phyloP scores from a whole-genome alignment of 441 rosid species.

The Populus tomentosa region DNA sequence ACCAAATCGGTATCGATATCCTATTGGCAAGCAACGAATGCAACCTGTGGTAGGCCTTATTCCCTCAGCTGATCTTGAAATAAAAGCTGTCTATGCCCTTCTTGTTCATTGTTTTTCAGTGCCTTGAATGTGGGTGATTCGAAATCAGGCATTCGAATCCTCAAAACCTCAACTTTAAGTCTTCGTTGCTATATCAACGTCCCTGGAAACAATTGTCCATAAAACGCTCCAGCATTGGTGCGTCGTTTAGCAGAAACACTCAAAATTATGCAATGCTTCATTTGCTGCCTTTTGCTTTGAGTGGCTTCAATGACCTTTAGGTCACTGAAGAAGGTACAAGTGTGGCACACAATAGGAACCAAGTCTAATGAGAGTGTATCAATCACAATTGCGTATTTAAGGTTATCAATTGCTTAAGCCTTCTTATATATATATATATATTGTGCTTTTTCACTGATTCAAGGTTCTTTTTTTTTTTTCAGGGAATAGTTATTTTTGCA shows the following conservation, averaged over 20 bases:
- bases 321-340: not conserved
- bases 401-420: not conserved
- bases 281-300: not conserved
- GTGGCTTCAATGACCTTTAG: not conserved
- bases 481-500: conserved; percentile 65
- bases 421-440: not conserved
- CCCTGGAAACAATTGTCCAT: not conserved
- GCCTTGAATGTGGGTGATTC: not conserved
- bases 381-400: not conserved
- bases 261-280: not conserved
- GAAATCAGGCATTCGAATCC: not conserved
- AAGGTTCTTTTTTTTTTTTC: not conserved
- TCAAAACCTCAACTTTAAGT: too few relatives aligned
- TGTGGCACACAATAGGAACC: not conserved
- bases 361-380: not conserved
- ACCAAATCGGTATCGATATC: conserved; percentile 42
- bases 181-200: not conserved
- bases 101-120: not conserved
- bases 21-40: conserved; percentile 64
- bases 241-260: not conserved
- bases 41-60: conserved; percentile 50
- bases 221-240: not conserved
- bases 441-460: not conserved
- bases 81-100: not conserved
- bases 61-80: not conserved